Base-by-base conservation (phyloP, 768 basidiomycete genomes). In the Dentipellis sp. region DNA sequence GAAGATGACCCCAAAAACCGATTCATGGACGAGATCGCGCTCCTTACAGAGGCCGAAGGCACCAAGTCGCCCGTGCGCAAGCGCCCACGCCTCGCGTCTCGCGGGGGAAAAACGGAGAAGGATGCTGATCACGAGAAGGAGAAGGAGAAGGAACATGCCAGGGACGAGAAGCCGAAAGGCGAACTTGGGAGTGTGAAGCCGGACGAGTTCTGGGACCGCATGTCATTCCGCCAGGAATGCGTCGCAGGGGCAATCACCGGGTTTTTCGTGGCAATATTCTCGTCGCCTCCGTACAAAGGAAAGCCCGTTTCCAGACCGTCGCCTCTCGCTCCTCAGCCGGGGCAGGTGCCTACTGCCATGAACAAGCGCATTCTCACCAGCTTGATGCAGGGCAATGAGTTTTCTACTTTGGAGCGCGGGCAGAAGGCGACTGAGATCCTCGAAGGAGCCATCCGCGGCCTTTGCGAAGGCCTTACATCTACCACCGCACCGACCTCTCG, bases 1-100 rank as follows among this genome's bases (percentile, higher is more conserved):
- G 89, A 93, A n/a, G 97, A 99, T 64, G 94, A 97, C 68, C 94
- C 97, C 7, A 97, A 98, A 69, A 83, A 89, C 55, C 81, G 97
- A 16, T 97, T 97, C 68, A 71, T 99, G 67, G 88, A 91, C 68
- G 94, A 97, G 70, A 82, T 97, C 53, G 90, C 86, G 42, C 84
- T 80, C 60, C 88, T 50, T 22, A 35, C 48, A 16, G 48, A 50
- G 17, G 48, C 80, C 50, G 80, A 73, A 54, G 79, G 79, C 46
- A 76, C 74, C 1, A 68, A 86, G 56, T 78, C 72, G 64, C 73
- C 73, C 2, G 48, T 16, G 55, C 74, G 77, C 54, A 88, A 91
- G 67, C 80, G 83, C 2, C 64, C 74, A 3, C 76, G 79, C 38
- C 22, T 50, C 29, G 48, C 48, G 16, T 45, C 42, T n/a, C 73